phyloP scores from a whole-genome alignment of 2,329 filamentous ascomycete genomes.

The Monilinia laxa region DNA sequence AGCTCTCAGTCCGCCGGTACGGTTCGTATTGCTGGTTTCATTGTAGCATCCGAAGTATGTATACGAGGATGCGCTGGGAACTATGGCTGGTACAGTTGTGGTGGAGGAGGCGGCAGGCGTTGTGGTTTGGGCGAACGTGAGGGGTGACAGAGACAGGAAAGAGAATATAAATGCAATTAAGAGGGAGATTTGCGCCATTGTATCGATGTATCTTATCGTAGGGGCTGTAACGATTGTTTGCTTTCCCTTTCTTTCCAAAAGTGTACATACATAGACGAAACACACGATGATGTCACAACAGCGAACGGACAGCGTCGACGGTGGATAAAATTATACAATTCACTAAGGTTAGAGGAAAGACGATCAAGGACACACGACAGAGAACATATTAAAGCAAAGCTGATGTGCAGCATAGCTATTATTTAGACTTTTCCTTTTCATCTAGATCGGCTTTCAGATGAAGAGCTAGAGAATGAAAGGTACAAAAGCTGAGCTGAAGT shows the following conservation, averaged over 20 bases:
- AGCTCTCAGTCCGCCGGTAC: constrained; percentile 4
- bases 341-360: too few relatives aligned
- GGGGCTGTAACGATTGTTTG: neutral
- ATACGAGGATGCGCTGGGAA: constrained; percentile 6
- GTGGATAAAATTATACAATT: neutral
- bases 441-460: neutral
- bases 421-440: neutral
- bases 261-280: neutral
- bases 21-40: constrained; percentile 1
- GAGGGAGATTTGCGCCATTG: neutral
- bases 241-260: neutral
- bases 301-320: neutral
- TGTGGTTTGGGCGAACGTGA: neutral
- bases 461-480: neutral
- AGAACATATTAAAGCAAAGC: neutral
- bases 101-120: neutral
- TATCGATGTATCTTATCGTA: neutral
- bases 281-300: neutral
- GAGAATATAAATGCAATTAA: neutral
- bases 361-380: neutral
- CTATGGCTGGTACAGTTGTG: neutral
- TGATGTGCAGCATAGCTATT: neutral
- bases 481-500: neutral
- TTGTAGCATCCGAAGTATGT: constrained; percentile 19
- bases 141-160: neutral